Conservation (phyloP, 1,284 basidiomycete species). For the Ustilago xerochloae region DNA sequence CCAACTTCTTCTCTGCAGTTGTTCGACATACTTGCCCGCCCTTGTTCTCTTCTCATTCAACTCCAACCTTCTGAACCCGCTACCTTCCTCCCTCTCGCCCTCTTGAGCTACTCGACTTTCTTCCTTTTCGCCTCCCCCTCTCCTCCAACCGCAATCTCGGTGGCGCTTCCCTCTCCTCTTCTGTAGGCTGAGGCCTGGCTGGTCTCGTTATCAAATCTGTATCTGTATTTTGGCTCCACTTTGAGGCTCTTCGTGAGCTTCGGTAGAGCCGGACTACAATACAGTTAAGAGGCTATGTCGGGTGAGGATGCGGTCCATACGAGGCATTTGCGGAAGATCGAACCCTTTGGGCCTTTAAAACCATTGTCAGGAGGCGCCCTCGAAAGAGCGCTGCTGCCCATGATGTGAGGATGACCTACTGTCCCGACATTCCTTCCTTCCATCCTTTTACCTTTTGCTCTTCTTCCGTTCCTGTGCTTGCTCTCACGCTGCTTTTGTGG, state of each 20-base stretch:
- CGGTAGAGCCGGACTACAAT: slow-evolving; percentile 13
- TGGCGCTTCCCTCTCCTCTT: slow-evolving; percentile 27
- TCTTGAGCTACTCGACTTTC: background rate
- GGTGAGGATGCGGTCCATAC: slow-evolving; percentile 27
- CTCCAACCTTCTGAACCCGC: background rate
- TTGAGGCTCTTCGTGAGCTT: slow-evolving; percentile 57
- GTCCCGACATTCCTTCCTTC: slow-evolving; percentile 35
- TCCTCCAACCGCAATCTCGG: slow-evolving; percentile 33
- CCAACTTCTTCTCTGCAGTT: background rate
- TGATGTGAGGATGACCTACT: slow-evolving; percentile 57
- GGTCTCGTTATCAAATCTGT: slow-evolving; percentile 43
- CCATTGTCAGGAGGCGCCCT: slow-evolving; percentile 56
- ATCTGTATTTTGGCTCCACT: slow-evolving; percentile 19
- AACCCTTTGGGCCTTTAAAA: slow-evolving; percentile 49
- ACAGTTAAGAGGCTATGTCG: slow-evolving; percentile 41
- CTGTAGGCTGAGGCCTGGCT: slow-evolving; percentile 18
- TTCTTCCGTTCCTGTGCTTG: background rate
- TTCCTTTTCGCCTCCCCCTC: background rate
- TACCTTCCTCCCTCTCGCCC: background rate
- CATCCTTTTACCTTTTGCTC: background rate
- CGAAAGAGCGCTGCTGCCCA: slow-evolving; percentile 45
- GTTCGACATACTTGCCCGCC: background rate
- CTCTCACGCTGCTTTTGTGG: too few relatives aligned
- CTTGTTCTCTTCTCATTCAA: background rate
- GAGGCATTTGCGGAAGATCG: slow-evolving; percentile 44